These are phyloP conservation scores for Fraxinus cuspidata DNA, from an alignment of 257 asterid genomes.

Conservation along the genomic window DNA sequence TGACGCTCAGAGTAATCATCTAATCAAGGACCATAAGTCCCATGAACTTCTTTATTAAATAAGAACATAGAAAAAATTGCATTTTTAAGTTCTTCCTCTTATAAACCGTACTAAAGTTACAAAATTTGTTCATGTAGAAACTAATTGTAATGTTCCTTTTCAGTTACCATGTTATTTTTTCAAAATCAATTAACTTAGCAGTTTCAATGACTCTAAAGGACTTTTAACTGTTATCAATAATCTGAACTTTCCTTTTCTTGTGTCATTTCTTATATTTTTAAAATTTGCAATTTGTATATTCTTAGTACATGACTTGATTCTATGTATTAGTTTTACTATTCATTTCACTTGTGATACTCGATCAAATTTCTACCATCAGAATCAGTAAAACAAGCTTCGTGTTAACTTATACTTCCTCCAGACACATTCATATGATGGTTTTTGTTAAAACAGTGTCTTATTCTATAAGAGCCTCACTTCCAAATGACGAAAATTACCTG, in stretches of 20 bases:
- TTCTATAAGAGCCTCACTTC: not conserved
- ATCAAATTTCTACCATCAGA: not conserved
- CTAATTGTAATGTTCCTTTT: not conserved
- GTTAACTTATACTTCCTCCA: not conserved
- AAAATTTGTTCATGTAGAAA: not conserved
- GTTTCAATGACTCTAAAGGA: not conserved
- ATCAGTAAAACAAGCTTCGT: not conserved
- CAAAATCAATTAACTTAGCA: not conserved
- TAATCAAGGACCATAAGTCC: not conserved
- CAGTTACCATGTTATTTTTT: not conserved
- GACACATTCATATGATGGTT: slow-evolving; percentile 12
- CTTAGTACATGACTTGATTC: not conserved
- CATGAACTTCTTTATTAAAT: not conserved
- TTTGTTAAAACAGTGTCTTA: slow-evolving; percentile 6
- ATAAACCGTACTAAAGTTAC: not conserved
- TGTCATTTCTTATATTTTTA: not conserved
- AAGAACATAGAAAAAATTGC: not conserved
- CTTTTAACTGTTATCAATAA: not conserved
- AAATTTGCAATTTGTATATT: not conserved
- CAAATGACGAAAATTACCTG: slow-evolving; percentile 58
- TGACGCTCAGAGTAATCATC: not conserved
- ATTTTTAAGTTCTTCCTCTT: not conserved
- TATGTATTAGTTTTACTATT: not conserved
- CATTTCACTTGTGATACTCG: not conserved
- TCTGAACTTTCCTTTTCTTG: not conserved